Conservation (phyloP, 345 rosid genomes). For the Lepidium africanum region DNA sequence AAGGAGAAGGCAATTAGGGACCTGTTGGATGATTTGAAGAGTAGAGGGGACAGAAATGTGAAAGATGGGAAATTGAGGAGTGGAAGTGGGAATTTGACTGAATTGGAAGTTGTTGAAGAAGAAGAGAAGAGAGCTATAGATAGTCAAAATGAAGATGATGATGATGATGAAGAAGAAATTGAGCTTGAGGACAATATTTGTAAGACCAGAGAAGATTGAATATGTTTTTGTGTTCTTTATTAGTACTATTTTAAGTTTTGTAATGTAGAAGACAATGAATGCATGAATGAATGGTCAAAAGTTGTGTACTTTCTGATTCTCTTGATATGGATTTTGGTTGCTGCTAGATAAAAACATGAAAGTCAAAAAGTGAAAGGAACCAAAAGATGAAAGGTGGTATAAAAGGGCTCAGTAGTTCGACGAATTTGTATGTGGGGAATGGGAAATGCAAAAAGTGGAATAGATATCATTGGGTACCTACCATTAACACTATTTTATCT, state of each 20-base stretch:
- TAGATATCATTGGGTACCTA: constrained; percentile 9
- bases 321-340: not conserved
- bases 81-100: constrained; percentile 21
- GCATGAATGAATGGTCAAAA: too few relatives aligned
- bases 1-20: constrained; percentile 53
- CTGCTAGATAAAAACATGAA: not conserved
- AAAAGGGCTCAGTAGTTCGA: constrained; percentile 3
- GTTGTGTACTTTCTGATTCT: not conserved
- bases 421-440: constrained; percentile 27
- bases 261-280: not conserved
- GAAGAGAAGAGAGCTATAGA: constrained; percentile 87
- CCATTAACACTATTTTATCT: not conserved
- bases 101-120: constrained; percentile 44
- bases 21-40: constrained; percentile 43
- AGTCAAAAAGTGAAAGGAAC: not conserved
- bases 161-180: constrained; percentile 24
- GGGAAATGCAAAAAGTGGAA: constrained; percentile 15
- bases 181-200: constrained; percentile 30
- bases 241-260: not conserved
- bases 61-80: constrained; percentile 29
- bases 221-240: not conserved
- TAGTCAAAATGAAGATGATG: constrained; percentile 32
- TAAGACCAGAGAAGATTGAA: constrained; percentile 28
- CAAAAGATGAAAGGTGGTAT: too few relatives aligned
- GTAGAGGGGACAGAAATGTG: constrained; percentile 36